Conservation (phyloP, 306 rosid genomes). For the Amphicarpaea edgeworthii region DNA sequence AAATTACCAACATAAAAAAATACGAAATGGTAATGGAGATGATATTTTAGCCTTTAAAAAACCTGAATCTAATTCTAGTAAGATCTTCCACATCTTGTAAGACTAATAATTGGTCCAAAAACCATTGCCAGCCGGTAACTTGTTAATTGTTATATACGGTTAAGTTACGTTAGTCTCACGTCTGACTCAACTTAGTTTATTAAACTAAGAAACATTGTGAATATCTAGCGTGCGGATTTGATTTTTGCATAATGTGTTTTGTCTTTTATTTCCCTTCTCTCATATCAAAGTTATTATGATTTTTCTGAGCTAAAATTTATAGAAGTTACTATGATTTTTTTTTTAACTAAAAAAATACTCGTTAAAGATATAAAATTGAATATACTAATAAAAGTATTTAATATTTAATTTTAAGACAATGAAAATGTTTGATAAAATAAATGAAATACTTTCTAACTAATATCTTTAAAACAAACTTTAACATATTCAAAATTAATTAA, state of each 20-base stretch:
- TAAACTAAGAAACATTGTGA: no score
- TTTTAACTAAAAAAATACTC: not conserved
- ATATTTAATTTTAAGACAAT: not conserved
- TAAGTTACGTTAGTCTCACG: not conserved
- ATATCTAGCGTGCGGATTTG: not conserved
- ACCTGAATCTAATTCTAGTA: no score
- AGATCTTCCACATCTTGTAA: no score
- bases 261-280: not conserved
- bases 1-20: no score
- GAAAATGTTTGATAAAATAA: not conserved
- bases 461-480: not conserved
- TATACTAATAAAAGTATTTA: no score
- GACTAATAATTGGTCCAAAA: not conserved
- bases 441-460: not conserved
- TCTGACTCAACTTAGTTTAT: not conserved
- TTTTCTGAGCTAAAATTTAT: no score
- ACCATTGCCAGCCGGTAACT: not conserved
- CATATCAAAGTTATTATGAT: no score
- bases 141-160: not conserved
- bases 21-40: no score
- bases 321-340: not conserved
- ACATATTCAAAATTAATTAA: not conserved
- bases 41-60: no score
- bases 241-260: not conserved
- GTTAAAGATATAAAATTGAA: not conserved